Conservation (phyloP, 2,329 filamentous ascomycete genomes). For the Cyphellophora europaea region DNA sequence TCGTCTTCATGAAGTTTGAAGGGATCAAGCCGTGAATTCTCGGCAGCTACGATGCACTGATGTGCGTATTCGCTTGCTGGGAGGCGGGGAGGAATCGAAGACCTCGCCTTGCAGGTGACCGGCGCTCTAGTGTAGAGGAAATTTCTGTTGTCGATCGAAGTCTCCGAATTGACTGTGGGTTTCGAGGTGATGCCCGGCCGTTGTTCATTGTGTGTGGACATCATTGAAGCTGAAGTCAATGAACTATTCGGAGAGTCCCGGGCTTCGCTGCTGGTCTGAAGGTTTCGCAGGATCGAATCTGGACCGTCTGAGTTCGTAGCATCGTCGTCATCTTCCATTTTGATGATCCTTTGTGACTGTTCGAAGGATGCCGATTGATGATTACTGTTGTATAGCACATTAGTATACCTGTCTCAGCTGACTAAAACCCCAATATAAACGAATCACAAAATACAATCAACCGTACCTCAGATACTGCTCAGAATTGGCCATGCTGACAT, state of each 20-base stretch:
- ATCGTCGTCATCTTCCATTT: slow-evolving; percentile 24
- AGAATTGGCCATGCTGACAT: no score
- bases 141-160: slow-evolving; percentile 9
- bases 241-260: slow-evolving; percentile 24
- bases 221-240: slow-evolving; percentile 21
- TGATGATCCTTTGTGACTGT: slow-evolving; percentile 10
- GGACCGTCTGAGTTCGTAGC: slow-evolving; percentile 24
- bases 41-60: slow-evolving; percentile 82
- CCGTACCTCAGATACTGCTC: no score
- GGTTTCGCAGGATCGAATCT: slow-evolving; percentile 15
- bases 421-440: no score
- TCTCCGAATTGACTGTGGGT: slow-evolving; percentile 9
- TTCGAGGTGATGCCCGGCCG: slow-evolving; percentile 16
- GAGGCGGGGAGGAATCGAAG: slow-evolving; percentile 72
- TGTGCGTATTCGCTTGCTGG: slow-evolving; percentile 71
- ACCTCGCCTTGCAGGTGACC: slow-evolving; percentile 58
- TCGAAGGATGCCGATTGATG: background rate
- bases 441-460: no score
- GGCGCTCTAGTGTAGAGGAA: slow-evolving; percentile 22
- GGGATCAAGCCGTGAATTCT: slow-evolving; percentile 80
- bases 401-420: no score
- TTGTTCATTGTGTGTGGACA: slow-evolving; percentile 17
- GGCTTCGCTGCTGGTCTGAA: slow-evolving; percentile 18
- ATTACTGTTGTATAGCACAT: no score
- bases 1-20: slow-evolving; percentile 81